A percentile compares a stretch with the other conserved stretches of the same genome.
phyloP scores from a whole-genome alignment of 352 stramenopile species.

The Phytophthora brassicae region DNA sequence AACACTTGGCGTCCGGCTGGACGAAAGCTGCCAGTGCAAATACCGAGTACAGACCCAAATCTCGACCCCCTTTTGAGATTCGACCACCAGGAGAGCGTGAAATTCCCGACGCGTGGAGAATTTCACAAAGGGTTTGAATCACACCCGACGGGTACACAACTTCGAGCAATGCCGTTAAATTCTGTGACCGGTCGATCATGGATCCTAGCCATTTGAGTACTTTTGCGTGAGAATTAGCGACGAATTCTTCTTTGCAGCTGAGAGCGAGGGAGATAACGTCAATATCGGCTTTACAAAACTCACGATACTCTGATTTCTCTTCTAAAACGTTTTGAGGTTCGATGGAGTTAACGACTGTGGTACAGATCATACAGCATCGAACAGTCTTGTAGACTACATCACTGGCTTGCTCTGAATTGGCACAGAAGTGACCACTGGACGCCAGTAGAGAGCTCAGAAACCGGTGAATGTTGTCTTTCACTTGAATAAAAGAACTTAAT shows the following conservation, averaged over 20 bases:
- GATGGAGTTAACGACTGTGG: constrained; percentile 51
- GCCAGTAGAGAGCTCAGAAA: constrained; percentile 30
- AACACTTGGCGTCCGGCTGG: constrained; percentile 63
- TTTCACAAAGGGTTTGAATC: constrained; percentile 63
- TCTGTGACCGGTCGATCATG: constrained; percentile 64
- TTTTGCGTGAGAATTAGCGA: constrained; percentile 49
- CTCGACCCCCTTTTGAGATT: constrained; percentile 42
- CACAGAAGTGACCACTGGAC: not conserved
- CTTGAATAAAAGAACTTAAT: constrained; percentile 10
- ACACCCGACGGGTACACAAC: constrained; percentile 57
- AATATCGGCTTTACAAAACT: constrained; percentile 51
- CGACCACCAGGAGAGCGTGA: constrained; percentile 54
- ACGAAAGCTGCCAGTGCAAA: constrained; percentile 74
- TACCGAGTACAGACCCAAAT: constrained; percentile 56
- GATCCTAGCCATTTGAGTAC: constrained; percentile 78
- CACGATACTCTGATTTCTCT: constrained; percentile 38
- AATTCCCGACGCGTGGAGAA: constrained; percentile 47
- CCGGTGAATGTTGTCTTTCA: constrained; percentile 28
- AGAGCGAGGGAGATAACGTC: constrained; percentile 46
- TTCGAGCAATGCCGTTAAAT: constrained; percentile 58
- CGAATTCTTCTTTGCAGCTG: constrained; percentile 27
- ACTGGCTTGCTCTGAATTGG: constrained; percentile 21
- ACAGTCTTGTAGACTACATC: constrained; percentile 60
- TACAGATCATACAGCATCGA: constrained; percentile 65
- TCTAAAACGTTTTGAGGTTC: constrained; percentile 8